Conservation (phyloP, 768 basidiomycete genomes). For the Tephrocybe rancida region DNA sequence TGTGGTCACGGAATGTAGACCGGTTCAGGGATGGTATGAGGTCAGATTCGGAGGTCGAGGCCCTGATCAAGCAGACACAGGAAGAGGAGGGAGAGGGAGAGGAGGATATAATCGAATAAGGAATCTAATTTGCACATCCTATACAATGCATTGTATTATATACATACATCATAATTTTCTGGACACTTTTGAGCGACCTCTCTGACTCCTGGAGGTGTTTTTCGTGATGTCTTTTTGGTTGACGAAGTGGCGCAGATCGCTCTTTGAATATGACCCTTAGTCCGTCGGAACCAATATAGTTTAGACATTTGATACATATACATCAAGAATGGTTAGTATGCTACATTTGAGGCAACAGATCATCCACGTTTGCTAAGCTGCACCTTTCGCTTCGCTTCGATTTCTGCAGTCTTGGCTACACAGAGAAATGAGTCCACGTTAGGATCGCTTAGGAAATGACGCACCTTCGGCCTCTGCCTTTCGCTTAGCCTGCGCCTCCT, state of each 20-base stretch:
- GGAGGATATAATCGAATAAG: neutral
- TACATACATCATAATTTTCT: no score
- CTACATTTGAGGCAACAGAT: neutral
- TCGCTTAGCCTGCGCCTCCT: constrained; percentile 84
- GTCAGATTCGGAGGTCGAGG: constrained; percentile 4
- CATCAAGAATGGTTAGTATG: neutral
- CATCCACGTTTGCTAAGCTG: constrained; percentile 25
- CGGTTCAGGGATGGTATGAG: constrained; percentile 8
- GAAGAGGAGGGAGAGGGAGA: neutral
- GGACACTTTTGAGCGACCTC: no score
- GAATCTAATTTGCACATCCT: neutral
- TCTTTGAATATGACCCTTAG: neutral
- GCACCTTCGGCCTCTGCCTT: constrained; percentile 88
- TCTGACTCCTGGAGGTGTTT: no score
- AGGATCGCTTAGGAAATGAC: constrained; percentile 13
- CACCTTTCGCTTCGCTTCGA: constrained; percentile 61
- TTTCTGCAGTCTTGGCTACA: constrained; percentile 65
- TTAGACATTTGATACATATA: constrained; percentile 2
- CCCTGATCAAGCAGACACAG: constrained; percentile 4
- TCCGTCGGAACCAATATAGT: constrained; percentile 28
- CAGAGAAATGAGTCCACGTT: neutral
- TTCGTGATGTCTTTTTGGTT: no score
- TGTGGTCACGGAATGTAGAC: constrained; percentile 29
- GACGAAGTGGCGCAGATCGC: no score
- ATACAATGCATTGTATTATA: no score